Base-by-base conservation (phyloP, 2,329 filamentous ascomycete genomes). In the Coleophoma crateriformis region DNA sequence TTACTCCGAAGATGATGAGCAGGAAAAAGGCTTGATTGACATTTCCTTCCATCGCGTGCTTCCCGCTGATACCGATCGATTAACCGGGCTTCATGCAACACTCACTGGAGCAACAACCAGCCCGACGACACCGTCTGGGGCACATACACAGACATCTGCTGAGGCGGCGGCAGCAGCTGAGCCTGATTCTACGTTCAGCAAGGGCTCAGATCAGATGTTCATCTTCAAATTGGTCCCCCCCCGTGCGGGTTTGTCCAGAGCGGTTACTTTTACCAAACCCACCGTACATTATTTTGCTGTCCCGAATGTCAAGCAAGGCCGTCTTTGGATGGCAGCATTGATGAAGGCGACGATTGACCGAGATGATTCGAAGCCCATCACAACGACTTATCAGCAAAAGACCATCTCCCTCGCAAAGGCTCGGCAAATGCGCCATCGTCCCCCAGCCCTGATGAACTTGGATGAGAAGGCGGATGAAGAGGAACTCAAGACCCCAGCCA, bases 271-370 rank as follows among this genome's bases (percentile, higher is more conserved):
- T 66, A 99, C 94, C 1, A 96, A 96, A 67, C 94, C 94, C 4
- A 94, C 90, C 8, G 88, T 96, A 37, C 94, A 99, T 67, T 97
- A 96, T 68, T 99, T 99, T 67, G 94, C 95, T 5, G 90, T 96
- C 19, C 91, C 95, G 47, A 96, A 87, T 60, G 74, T 96, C 51
- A 84, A 89, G 60, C 83, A 94, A 64, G 94, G 94, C 14, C 84
- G 94, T 12, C 73, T 95, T 38, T 99, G 94, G 94, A 99, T 99
- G 94, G 94, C 90, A 4, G 94, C 94, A 6, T 73, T 99, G 46
- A 95, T 99, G 89, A 99, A 99, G 71, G 94, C 94, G 11, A 99
- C 94, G 1, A 99, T 99, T 60, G 92, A 97, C 64, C 86, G 92
- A 53, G 94, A 99, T 59, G 83, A 87, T 61, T 80, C 80, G 4